A percentile compares a stretch with the other conserved stretches of the same genome.
These are phyloP conservation scores for Pseudisothecium myosuroides DNA, from an alignment of 225 moss, liverwort and hornwort species.

Conservation along the genomic window DNA sequence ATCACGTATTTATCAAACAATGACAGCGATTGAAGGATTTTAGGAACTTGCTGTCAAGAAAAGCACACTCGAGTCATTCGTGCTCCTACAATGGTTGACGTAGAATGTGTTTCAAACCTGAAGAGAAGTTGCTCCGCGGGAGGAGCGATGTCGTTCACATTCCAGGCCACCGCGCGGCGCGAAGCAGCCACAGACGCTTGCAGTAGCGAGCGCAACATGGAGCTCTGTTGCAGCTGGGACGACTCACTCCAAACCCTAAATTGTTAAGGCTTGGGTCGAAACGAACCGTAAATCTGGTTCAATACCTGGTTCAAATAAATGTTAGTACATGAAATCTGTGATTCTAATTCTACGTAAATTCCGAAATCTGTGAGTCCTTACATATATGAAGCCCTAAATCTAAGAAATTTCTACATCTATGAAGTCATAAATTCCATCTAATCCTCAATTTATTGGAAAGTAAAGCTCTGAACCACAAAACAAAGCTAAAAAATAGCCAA, in stretches of 20 bases:
- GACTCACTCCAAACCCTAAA: neutral
- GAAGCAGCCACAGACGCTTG: constrained; percentile 40
- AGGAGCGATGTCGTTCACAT: constrained; percentile 66
- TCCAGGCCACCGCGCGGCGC: constrained; percentile 72
- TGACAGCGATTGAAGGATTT: neutral
- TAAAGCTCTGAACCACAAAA: neutral
- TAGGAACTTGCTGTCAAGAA: neutral
- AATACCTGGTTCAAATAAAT: neutral
- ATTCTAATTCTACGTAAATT: no score
- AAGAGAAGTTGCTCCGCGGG: constrained; percentile 63
- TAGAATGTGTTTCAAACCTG: constrained; percentile 6
- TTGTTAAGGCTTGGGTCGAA: neutral
- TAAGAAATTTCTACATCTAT: neutral
- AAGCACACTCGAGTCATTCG: neutral
- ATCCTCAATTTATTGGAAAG: neutral
- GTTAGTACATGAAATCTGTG: neutral
- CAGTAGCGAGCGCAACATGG: constrained; percentile 26
- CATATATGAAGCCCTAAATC: neutral
- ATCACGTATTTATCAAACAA: neutral
- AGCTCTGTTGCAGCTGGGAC: neutral
- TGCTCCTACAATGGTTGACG: neutral
- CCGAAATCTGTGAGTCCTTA: neutral
- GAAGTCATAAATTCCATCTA: neutral
- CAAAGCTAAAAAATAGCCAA: no score
- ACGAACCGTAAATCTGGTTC: neutral